These are phyloP conservation scores for Sherardia arvensis DNA, from an alignment of 257 asterid genomes.

Conservation along the genomic window DNA sequence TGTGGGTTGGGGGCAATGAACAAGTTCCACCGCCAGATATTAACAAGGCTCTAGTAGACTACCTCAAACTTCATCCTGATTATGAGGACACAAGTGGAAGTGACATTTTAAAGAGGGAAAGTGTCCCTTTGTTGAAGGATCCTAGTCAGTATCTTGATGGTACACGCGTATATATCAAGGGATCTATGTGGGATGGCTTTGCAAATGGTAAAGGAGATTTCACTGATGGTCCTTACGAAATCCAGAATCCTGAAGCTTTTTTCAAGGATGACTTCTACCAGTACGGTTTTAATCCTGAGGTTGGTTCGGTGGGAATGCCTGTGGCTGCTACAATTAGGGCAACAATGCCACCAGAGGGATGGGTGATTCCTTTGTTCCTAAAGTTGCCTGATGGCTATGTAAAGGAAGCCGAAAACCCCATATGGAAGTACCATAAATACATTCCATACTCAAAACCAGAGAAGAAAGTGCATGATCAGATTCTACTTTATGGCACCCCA, in stretches of 20 bases:
- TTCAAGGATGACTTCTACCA: conserved; percentile 67
- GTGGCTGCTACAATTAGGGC: conserved; percentile 96
- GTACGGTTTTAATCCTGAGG: conserved; percentile 97
- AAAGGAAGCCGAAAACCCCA: conserved; percentile 79
- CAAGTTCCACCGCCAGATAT: conserved; percentile 92
- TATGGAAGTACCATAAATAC: conserved; percentile 85
- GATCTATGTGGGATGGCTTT: conserved; percentile 99
- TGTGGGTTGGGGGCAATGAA: conserved; percentile 99
- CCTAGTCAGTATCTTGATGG: conserved; percentile 92
- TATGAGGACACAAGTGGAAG: conserved; percentile 20
- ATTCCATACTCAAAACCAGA: conserved; percentile 90
- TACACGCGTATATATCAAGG: conserved; percentile 70
- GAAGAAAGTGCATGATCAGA: conserved; percentile 71
- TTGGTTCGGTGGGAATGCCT: conserved; percentile 96
- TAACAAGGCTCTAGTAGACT: conserved; percentile 54
- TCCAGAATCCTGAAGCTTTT: conserved; percentile 82
- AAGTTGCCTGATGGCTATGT: conserved; percentile 52
- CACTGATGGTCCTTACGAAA: conserved; percentile 91
- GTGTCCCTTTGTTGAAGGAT: conserved; percentile 28
- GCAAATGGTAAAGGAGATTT: conserved; percentile 89
- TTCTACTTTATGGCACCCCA: conserved; percentile 70
- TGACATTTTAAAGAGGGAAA: conserved; percentile 16
- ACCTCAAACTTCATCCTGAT: conserved; percentile 68
- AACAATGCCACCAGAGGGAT: conserved; percentile 78
- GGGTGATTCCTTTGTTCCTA: conserved; percentile 77